These are phyloP conservation scores for Sequoia sempervirens DNA, from an alignment of 75 land plant species.

Conservation along the genomic window DNA sequence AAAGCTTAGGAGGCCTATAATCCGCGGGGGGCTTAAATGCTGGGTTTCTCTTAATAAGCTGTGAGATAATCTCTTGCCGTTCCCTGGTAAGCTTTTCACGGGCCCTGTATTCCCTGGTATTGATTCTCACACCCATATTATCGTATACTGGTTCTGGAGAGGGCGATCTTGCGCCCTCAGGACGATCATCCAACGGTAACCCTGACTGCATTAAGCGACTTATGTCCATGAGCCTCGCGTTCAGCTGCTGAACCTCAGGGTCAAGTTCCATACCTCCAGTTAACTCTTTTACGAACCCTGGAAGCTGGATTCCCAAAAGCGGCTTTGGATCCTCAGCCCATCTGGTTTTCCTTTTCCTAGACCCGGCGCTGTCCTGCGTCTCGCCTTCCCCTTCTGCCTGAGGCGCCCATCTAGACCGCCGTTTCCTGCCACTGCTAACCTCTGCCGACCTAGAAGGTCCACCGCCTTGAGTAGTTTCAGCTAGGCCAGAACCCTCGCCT, in stretches of 20 bases:
- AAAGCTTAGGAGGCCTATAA: constrained; percentile 29
- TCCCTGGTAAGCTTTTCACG: constrained; percentile 24
- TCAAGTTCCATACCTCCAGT: constrained; percentile 11
- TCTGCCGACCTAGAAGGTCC: constrained; percentile 44
- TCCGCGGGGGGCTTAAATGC: constrained; percentile 26
- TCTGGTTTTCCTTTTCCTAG: constrained; percentile 24
- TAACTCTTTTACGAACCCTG: constrained; percentile 20
- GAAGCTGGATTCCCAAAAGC: constrained; percentile 24
- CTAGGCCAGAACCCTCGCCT: not conserved
- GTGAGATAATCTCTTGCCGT: constrained; percentile 25
- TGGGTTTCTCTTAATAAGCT: constrained; percentile 29
- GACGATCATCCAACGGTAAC: constrained; percentile 16
- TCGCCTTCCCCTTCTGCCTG: constrained; percentile 29
- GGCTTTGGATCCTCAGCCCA: constrained; percentile 28
- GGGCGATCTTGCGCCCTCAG: constrained; percentile 25
- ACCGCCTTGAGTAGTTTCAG: constrained; percentile 11
- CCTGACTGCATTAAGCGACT: constrained; percentile 22
- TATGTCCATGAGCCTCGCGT: constrained; percentile 19
- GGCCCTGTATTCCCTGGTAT: constrained; percentile 22
- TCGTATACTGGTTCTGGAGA: constrained; percentile 34
- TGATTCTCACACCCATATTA: constrained; percentile 23
- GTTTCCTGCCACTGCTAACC: constrained; percentile 41
- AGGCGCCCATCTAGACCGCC: constrained; percentile 91
- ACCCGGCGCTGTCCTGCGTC: not conserved
- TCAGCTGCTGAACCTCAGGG: constrained; percentile 29